Evolutionary conservation across 805 yeast genomes (phyloP).

Genomic region (Metschnikowia henanensis): DNA sequence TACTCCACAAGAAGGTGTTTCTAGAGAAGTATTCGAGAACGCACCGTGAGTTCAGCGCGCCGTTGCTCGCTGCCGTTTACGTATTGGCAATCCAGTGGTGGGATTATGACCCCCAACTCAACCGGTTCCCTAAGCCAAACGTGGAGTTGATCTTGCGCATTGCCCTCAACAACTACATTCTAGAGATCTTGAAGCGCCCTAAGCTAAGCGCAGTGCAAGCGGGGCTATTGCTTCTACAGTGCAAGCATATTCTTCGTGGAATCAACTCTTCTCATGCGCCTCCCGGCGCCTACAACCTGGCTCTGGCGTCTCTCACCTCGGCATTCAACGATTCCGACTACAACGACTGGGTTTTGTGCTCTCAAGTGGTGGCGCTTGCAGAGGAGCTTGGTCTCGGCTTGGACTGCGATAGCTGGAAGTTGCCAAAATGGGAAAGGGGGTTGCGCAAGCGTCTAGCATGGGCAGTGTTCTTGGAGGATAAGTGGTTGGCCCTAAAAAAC

Average conservation of each 20-base stretch:
- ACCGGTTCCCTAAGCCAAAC: conserved; percentile 79
- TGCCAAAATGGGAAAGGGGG: conserved; percentile 95
- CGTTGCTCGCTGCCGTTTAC: conserved; percentile 87
- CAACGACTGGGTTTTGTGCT: conserved; percentile 82
- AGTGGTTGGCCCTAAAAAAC: conserved; percentile 83
- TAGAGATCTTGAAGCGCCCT: conserved; percentile 80
- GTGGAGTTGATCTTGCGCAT: conserved; percentile 46
- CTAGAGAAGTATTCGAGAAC: conserved; percentile 89
- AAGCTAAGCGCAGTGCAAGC: conserved; percentile 92
- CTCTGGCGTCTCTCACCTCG: conserved; percentile 19
- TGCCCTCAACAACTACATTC: conserved; percentile 66
- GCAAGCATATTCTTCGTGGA: conserved; percentile 41
- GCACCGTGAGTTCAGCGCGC: conserved; percentile 89
- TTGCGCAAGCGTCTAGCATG: conserved; percentile 86
- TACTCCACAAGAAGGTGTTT: conserved; percentile 87
- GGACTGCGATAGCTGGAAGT: conserved; percentile 88
- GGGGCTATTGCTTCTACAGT: conserved; percentile 75
- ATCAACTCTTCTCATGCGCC: conserved; percentile 10
- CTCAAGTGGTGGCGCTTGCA: conserved; percentile 83
- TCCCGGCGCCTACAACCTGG: conserved; percentile 8
- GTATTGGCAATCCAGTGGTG: conserved; percentile 91
- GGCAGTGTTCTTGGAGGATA: conserved; percentile 93
- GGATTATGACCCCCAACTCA: conserved; percentile 80
- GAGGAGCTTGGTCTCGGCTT: conserved; percentile 90
- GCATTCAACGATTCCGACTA: conserved; percentile 39